phyloP scores from a whole-genome alignment of 306 rosid species.

The Delonix regia region DNA sequence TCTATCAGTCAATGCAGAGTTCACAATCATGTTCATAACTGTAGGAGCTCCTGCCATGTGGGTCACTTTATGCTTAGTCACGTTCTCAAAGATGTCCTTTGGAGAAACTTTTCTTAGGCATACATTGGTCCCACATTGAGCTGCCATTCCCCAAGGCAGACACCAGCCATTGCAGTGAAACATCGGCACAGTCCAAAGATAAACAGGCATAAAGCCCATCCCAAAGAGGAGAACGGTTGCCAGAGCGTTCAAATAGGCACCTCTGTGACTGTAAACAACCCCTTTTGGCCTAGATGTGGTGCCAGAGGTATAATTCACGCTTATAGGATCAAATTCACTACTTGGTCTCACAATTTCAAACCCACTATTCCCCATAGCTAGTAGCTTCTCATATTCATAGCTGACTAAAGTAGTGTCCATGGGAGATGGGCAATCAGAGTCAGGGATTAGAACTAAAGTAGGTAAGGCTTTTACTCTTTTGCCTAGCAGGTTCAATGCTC shows the following conservation, averaged over 20 bases:
- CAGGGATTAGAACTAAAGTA: constrained; percentile 57
- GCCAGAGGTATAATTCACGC: constrained; percentile 86
- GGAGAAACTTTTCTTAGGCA: constrained; percentile 71
- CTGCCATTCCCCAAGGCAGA: constrained; percentile 82
- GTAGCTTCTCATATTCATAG: constrained; percentile 67
- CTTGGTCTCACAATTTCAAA: constrained; percentile 61
- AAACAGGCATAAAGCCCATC: constrained; percentile 69
- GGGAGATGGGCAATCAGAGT: constrained; percentile 42
- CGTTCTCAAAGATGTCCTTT: constrained; percentile 57
- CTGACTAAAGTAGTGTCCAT: constrained; percentile 30
- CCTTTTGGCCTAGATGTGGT: constrained; percentile 95
- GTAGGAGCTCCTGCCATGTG: constrained; percentile 88
- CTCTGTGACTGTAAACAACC: constrained; percentile 77
- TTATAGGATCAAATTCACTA: constrained; percentile 83
- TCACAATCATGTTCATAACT: constrained; percentile 80
- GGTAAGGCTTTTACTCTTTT: constrained; percentile 46
- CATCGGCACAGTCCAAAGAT: constrained; percentile 90
- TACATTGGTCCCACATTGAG: constrained; percentile 75
- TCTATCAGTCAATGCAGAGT: constrained; percentile 50
- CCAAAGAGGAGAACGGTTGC: constrained; percentile 67
- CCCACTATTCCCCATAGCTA: constrained; percentile 44
- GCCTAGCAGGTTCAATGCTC: constrained; percentile 55
- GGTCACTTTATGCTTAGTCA: constrained; percentile 64
- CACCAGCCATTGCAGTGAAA: constrained; percentile 96
- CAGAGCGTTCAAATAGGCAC: constrained; percentile 81